Conservation (phyloP, 305 asterid genomes). For the Fraxinus baroniana region DNA sequence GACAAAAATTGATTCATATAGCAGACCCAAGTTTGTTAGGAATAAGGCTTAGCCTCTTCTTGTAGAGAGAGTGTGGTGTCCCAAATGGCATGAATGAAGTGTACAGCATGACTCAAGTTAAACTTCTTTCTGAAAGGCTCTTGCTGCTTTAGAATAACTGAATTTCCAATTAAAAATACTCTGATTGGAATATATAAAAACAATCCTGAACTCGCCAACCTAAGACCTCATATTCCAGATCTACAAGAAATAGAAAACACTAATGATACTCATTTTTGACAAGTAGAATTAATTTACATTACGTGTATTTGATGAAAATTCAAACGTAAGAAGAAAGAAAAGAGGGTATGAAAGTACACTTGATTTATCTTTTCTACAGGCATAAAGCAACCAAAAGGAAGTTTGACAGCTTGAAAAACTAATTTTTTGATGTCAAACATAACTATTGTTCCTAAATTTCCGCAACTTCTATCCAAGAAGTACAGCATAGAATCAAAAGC, state of each 20-base stretch:
- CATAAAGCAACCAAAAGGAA: background rate
- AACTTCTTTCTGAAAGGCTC: background rate
- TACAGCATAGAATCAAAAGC: background rate
- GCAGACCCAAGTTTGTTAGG: background rate
- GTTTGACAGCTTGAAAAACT: background rate
- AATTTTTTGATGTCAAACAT: background rate
- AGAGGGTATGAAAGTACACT: background rate
- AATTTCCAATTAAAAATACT: background rate
- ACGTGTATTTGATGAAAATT: background rate
- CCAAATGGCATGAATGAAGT: background rate
- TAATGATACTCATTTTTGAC: background rate
- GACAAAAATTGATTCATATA: background rate
- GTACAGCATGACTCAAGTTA: background rate
- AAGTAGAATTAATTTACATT: background rate
- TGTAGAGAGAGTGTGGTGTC: background rate
- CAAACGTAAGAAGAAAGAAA: background rate
- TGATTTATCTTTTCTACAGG: background rate
- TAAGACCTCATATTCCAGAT: background rate
- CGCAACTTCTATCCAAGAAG: background rate
- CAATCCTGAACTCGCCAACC: background rate
- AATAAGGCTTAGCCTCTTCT: background rate
- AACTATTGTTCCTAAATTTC: background rate
- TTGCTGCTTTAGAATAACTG: background rate
- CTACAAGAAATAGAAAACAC: background rate
- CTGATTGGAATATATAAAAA: background rate